Evolutionary conservation across 768 basidiomycete genomes (phyloP).

Genomic region (Rhodotorula taiwanensis): DNA sequence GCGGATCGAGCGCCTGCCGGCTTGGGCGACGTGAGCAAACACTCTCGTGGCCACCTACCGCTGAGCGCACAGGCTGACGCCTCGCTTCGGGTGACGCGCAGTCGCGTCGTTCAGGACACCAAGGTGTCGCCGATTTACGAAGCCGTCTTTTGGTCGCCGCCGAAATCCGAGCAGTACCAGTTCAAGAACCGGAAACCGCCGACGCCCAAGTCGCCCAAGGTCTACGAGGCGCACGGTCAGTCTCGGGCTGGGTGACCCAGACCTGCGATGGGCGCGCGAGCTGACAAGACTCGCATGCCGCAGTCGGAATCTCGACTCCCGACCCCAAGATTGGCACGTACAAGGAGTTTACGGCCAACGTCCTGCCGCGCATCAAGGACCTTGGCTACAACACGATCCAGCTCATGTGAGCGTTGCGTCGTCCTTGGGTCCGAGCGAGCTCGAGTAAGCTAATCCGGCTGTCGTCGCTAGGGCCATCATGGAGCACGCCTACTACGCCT

Average conservation of each 20-base stretch:
- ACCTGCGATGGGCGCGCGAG: too few relatives aligned
- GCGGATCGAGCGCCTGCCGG: constrained; percentile 83
- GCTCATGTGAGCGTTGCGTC: constrained; percentile 63
- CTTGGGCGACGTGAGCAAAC: constrained; percentile 64
- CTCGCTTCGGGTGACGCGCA: constrained; percentile 3
- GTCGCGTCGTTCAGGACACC: constrained; percentile 89
- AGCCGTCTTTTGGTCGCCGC: constrained; percentile 98
- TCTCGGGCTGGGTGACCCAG: too few relatives aligned
- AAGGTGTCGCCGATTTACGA: constrained; percentile 84
- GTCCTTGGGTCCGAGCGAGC: background rate
- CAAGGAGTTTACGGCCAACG: constrained; percentile 82
- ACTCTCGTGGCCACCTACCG: background rate
- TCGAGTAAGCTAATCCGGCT: background rate
- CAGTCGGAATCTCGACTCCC: constrained; percentile 84
- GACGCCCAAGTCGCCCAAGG: constrained; percentile 61
- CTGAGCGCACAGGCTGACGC: too few relatives aligned
- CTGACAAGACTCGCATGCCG: background rate
- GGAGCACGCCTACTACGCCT: constrained; percentile 42
- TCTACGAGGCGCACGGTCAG: constrained; percentile 84
- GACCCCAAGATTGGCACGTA: constrained; percentile 86
- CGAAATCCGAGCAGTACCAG: constrained; percentile 54
- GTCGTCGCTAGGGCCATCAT: constrained; percentile 88
- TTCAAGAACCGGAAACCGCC: constrained; percentile 67
- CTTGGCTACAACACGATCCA: constrained; percentile 96
- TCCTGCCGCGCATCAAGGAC: constrained; percentile 77